Evolutionary conservation across 2,329 filamentous ascomycete species (phyloP), one percentile per base, ranked within the genome.

Genomic region (Beauveria rudraprayagi): DNA sequence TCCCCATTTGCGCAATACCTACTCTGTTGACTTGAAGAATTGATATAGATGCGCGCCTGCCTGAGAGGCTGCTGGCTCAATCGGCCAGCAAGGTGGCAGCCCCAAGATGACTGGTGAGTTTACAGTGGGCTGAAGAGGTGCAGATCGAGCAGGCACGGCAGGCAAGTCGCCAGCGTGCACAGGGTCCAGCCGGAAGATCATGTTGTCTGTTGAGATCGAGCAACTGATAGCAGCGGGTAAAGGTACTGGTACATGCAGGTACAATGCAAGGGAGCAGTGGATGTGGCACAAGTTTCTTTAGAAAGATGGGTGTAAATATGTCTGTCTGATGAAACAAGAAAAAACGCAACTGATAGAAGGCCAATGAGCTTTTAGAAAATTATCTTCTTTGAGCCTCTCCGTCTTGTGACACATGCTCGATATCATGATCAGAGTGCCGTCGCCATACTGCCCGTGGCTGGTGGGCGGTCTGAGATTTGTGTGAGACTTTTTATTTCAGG

Each of bases 191-290:
- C 43, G 56, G 30, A 56, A 34, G 43, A 44, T 37, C 11, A 22
- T 19, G 16, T 22, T 24, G 28, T 43, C 47, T 24, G 30, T 43
- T 47, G 34, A 50, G 47, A 51, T 26, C 43, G 19, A 37, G 40
- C 34, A 37, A 22, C 52, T 16, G 41, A 14, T n/a, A 11, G 34
- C 11, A 11, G 26, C 34, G 17, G 53, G 37, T 11, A 10, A 34
- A 58, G 10, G 56, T 58, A 58, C 56, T 22, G 37, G 56, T 58
- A 58, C 56, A 58, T 51, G 56, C 46, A 58, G 56, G 46, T 51
- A 58, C 56, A n/a, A 30, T 22, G 28, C 26, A 47, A 37, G 54
- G 11, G 2, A 10, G 40, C 17, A 17, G 37, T 28, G 34, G 22
- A 5, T 10, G 34, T 50, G 26, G 24, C 47, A 16, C 34, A 37